phyloP scores from a whole-genome alignment of 495 filamentous ascomycete species.

The Xanthoparmelia taractica region DNA sequence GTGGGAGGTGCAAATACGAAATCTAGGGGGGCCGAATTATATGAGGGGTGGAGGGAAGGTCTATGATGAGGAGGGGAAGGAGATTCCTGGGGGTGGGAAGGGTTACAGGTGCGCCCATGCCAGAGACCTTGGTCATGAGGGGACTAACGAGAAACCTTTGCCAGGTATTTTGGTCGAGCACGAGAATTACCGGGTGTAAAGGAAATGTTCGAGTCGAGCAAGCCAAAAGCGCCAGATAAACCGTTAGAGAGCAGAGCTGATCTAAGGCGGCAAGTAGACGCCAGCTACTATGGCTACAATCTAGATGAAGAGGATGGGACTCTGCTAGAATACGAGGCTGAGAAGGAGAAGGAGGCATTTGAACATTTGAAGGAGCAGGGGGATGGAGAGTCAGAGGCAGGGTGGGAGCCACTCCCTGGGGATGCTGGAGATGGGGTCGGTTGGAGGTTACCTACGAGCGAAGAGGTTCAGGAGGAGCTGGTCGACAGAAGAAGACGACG shows the following conservation, averaged over 20 bases:
- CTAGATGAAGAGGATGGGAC: slow-evolving; percentile 88
- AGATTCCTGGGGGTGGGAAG: slow-evolving; percentile 82
- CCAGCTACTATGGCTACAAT: slow-evolving; percentile 92
- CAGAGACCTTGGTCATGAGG: background rate
- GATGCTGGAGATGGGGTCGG: slow-evolving; percentile 73
- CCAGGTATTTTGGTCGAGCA: slow-evolving; percentile 79
- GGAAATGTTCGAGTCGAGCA: slow-evolving; percentile 85
- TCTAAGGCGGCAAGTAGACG: slow-evolving; percentile 78
- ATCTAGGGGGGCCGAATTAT: slow-evolving; percentile 92
- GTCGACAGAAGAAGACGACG: slow-evolving; percentile 76
- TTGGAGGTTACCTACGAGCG: slow-evolving; percentile 78
- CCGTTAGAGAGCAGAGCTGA: slow-evolving; percentile 57
- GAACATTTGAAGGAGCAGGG: slow-evolving; percentile 50
- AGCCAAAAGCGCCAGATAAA: slow-evolving; percentile 48
- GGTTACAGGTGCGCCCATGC: slow-evolving; percentile 54
- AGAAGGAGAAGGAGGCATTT: slow-evolving; percentile 74
- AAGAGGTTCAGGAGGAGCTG: slow-evolving; percentile 89
- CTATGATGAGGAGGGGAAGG: slow-evolving; percentile 85
- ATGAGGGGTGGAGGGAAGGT: slow-evolving; percentile 82
- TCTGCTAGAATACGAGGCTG: slow-evolving; percentile 70
- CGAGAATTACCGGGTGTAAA: slow-evolving; percentile 90
- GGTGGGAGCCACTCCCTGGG: slow-evolving; percentile 82
- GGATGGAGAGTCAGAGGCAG: slow-evolving; percentile 33
- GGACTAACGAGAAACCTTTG: slow-evolving; percentile 6
- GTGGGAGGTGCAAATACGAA: slow-evolving; percentile 95